These are phyloP conservation scores for Phytophthora pistaciae DNA, from an alignment of 352 stramenopile genomes.

Conservation along the genomic window DNA sequence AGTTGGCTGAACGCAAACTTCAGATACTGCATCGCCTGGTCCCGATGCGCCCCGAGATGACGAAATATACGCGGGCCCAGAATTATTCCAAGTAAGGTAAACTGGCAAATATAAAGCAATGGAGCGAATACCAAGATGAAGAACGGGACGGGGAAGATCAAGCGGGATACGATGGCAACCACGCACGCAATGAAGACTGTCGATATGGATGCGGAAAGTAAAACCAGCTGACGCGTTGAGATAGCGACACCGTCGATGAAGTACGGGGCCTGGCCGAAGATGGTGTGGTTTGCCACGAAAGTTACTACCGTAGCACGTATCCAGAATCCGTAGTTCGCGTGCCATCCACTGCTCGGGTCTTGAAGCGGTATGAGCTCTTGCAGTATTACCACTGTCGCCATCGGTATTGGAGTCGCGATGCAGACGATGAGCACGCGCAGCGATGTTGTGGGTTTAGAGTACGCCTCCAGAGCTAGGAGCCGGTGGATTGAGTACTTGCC, in stretches of 20 bases:
- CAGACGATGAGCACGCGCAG: conserved; percentile 5
- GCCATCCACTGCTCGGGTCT: conserved; percentile 8
- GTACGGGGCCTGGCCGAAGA: conserved; percentile 1
- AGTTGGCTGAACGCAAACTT: conserved; percentile 5
- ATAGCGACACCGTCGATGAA: not conserved
- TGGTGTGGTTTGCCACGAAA: not conserved
- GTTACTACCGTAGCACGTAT: conserved; percentile 4
- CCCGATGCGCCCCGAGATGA: not conserved
- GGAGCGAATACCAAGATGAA: conserved; percentile 2
- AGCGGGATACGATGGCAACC: not conserved
- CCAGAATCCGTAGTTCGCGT: conserved; percentile 19
- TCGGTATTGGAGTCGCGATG: conserved; percentile 5
- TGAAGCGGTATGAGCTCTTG: conserved; percentile 20
- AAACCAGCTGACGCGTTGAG: not conserved
- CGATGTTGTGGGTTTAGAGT: not conserved
- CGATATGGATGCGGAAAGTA: not conserved
- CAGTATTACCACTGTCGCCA: not conserved
- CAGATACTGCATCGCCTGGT: conserved; percentile 8
- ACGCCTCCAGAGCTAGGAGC: conserved; percentile 17
- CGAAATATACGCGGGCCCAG: not conserved
- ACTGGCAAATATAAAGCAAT: conserved; percentile 4
- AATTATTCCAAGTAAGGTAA: not conserved
- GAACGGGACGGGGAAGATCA: conserved; percentile 14
- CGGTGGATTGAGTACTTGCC: conserved; percentile 14
- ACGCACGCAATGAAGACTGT: not conserved